phyloP scores from a whole-genome alignment of 306 rosid species.

The Lathyrus tuberosus region DNA sequence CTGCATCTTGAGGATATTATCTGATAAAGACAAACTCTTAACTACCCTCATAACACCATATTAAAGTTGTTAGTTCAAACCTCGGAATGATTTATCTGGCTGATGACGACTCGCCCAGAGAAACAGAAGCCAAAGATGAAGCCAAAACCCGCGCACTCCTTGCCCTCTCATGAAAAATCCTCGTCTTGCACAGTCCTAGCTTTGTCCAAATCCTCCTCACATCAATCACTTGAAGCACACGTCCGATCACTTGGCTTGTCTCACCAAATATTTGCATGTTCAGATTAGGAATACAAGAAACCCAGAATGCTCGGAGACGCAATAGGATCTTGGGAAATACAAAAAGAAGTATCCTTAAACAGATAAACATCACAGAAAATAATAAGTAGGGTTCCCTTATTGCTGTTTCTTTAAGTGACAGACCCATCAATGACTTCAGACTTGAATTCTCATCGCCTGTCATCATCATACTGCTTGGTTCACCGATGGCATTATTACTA shows the following conservation, averaged over 20 bases:
- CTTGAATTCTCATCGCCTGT: constrained; percentile 35
- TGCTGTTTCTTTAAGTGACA: constrained; percentile 44
- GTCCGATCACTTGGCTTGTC: constrained; percentile 68
- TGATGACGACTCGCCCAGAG: constrained; percentile 65
- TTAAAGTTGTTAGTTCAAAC: constrained; percentile 43
- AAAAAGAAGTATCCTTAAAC: constrained; percentile 50
- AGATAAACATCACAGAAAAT: constrained; percentile 63
- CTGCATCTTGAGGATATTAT: constrained; percentile 40
- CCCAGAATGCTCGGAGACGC: constrained; percentile 58
- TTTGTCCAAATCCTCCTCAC: constrained; percentile 73
- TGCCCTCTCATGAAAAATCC: constrained; percentile 65
- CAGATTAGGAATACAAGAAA: constrained; percentile 58
- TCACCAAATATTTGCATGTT: constrained; percentile 81
- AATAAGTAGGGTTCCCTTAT: constrained; percentile 63
- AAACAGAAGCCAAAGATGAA: constrained; percentile 77
- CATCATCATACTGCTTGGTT: constrained; percentile 27
- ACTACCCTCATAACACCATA: constrained; percentile 47
- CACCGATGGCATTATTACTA: constrained; percentile 42
- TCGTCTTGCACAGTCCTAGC: constrained; percentile 65
- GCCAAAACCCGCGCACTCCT: constrained; percentile 79
- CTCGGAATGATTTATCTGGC: constrained; percentile 45
- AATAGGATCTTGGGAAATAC: constrained; percentile 50
- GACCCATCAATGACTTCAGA: constrained; percentile 37
- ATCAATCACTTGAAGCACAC: constrained; percentile 68
- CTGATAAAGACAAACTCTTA: constrained; percentile 37